Base-by-base conservation (phyloP, 495 filamentous ascomycete genomes). In the Oidiodendron maius region DNA sequence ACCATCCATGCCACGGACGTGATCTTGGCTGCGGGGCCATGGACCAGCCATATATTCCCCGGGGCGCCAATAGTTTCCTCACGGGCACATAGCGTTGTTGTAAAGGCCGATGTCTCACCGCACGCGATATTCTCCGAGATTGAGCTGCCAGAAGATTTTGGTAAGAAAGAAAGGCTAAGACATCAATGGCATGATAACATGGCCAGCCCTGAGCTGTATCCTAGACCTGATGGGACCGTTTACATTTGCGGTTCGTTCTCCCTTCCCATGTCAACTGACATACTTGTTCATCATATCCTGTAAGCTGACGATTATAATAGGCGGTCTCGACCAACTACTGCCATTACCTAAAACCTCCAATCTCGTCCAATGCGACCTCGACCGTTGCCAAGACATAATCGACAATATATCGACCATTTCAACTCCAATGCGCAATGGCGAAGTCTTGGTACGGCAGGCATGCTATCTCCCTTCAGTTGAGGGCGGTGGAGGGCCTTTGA, bases 71-170 rank as follows among this genome's bases (percentile, higher is more conserved):
- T 98, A 50, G 76, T 83, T 34, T 86, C 83, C 0, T 72, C 91
- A 38, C 77, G 94, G 32, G 93, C 93, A 0, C 94, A 97, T 66
- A 91, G 85, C 64, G 87, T 98, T 20, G 87, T 91, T 9, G 94
- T 94, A 51, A 74, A 78, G 11, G 78, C 76, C 3, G 81, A 91
- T 28, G 82, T 96, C 25, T 89, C 82, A 45, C 86, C 87, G 12
- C 91, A 95, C 62, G 87, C 88, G 3, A 72, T 98, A 1, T 98
- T 98, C 67, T 96, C 90, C 9, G 80, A 87, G 45, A 96, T 98
- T 55, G 73, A 78, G 25, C 75, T 96, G 1, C 89, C 90, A 0
- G 64, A 70, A 6, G 69, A 78, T 54, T 79, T 68, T 60, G 64
- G 49, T 52, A 63, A 54, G 62, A 68, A 40, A 73, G 82, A 56